Evolutionary conservation across 2,329 filamentous ascomycete genomes (phyloP).

Genomic region (Colletotrichum somersetense): DNA sequence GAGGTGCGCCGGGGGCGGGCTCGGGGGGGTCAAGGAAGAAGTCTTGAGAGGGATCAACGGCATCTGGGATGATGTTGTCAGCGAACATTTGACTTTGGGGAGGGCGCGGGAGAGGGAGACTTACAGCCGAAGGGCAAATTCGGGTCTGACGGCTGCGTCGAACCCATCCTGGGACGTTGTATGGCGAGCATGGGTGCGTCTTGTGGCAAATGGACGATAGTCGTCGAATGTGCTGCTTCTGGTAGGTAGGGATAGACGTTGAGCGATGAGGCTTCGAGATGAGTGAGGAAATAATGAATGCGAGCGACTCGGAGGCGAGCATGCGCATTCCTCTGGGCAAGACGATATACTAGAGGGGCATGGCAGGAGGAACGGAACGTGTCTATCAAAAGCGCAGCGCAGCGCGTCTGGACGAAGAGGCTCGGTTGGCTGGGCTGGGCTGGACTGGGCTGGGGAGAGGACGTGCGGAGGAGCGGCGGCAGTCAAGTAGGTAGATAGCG

Average conservation of each 20-base stretch:
- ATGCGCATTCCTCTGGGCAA: constrained; percentile 40
- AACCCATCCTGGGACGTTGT: constrained; percentile 70
- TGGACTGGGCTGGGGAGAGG: constrained; percentile 16
- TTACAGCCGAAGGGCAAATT: constrained; percentile 77
- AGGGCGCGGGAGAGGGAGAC: constrained; percentile 49
- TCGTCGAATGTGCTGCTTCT: constrained; percentile 31
- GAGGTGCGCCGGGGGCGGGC: constrained; percentile 72
- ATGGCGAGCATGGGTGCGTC: constrained; percentile 69
- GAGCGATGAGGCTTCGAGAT: constrained; percentile 9
- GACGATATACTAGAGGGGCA: constrained; percentile 37
- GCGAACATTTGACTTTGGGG: constrained; percentile 14
- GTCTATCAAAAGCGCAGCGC: constrained; percentile 19
- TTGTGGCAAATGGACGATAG: constrained; percentile 41
- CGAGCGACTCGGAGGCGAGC: constrained; percentile 26
- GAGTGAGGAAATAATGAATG: constrained; percentile 29
- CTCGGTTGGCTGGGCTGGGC: constrained; percentile 13
- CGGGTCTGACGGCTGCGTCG: constrained; percentile 67
- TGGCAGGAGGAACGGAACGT: constrained; percentile 29
- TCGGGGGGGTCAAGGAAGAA: constrained; percentile 68
- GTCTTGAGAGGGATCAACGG: constrained; percentile 59
- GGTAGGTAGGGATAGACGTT: constrained; percentile 24
- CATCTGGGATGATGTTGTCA: constrained; percentile 53
- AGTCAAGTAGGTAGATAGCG: constrained; percentile 16
- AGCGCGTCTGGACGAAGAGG: constrained; percentile 21
- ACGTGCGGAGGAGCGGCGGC: constrained; percentile 16